These are phyloP conservation scores for Claviceps humidiphila DNA, from an alignment of 2,329 filamentous ascomycete species.

Conservation along the genomic window DNA sequence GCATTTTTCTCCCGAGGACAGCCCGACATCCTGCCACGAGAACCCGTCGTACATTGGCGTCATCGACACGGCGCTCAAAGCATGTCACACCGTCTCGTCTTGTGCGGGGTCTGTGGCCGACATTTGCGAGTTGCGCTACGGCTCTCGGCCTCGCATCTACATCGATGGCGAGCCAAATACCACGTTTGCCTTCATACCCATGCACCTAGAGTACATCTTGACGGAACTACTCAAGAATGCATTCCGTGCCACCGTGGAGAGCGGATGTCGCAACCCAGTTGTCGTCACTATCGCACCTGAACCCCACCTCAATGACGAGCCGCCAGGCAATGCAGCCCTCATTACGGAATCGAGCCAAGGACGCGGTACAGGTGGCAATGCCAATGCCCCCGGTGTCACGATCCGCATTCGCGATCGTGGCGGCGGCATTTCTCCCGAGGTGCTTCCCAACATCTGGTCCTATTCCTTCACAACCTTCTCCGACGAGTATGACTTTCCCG, in stretches of 20 bases:
- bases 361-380: conserved; percentile 14
- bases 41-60: conserved; percentile 73
- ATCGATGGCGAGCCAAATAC: conserved; percentile 79
- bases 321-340: conserved; percentile 10
- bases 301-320: conserved; percentile 24
- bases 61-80: conserved; percentile 80
- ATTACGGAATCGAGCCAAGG: conserved; percentile 24
- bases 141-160: conserved; percentile 64
- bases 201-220: conserved; percentile 94
- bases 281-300: conserved; percentile 83
- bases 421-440: conserved; percentile 76
- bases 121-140: conserved; percentile 93
- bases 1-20: conserved; percentile 44
- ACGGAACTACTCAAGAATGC: conserved; percentile 95
- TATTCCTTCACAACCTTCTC: conserved; percentile 96
- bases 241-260: conserved; percentile 85
- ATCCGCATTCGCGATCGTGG: conserved; percentile 94
- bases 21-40: conserved; percentile 36
- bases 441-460: conserved; percentile 81
- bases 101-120: conserved; percentile 89
- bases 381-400: conserved; percentile 67
- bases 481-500: conserved; percentile 35
- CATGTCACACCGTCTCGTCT: conserved; percentile 65
- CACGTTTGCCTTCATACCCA: conserved; percentile 87
- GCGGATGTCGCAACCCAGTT: conserved; percentile 65